Conservation (phyloP, 805 yeast species). For the Groenewaldozyma salmanticensis region DNA sequence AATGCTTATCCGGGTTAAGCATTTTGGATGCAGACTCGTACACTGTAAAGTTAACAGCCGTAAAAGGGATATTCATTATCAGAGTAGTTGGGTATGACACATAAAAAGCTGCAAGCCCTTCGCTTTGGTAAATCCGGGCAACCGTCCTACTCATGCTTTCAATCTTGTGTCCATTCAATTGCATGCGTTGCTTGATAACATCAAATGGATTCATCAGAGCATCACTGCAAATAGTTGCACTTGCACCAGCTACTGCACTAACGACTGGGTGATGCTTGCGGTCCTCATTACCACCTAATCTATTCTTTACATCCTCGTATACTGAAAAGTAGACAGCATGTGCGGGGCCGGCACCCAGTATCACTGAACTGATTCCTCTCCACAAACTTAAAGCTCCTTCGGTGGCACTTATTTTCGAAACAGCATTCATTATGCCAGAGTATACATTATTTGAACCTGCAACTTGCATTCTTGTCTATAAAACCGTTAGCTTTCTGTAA, state of each 20-base stretch:
- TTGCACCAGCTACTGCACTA: conserved; percentile 81
- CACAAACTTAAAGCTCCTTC: conserved; percentile 87
- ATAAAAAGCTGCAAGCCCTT: conserved; percentile 64
- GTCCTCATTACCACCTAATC: conserved; percentile 38
- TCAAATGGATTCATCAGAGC: conserved; percentile 98
- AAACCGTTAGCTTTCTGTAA: neutral
- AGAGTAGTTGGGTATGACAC: conserved; percentile 91
- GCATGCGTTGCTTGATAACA: conserved; percentile 93
- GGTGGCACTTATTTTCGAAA: conserved; percentile 65
- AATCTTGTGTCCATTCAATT: conserved; percentile 30
- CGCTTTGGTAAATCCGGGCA: conserved; percentile 24
- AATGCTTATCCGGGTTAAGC: conserved; percentile 61
- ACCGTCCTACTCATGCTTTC: conserved; percentile 20
- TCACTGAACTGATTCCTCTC: conserved; percentile 89
- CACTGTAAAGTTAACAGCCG: conserved; percentile 86
- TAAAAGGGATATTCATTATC: conserved; percentile 86
- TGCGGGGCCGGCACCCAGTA: conserved; percentile 98
- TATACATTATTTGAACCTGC: conserved; percentile 23
- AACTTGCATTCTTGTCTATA: conserved; percentile 38
- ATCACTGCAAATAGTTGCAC: conserved; percentile 88
- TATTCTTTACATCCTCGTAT: conserved; percentile 69
- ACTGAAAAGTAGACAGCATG: conserved; percentile 96
- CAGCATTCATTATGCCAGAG: conserved; percentile 48
- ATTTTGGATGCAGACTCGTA: conserved; percentile 76
- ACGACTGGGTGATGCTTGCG: conserved; percentile 62